Evolutionary conservation across 192 early-diverging fungal genomes (phyloP).

Genomic region (Oehlia diaphana): DNA sequence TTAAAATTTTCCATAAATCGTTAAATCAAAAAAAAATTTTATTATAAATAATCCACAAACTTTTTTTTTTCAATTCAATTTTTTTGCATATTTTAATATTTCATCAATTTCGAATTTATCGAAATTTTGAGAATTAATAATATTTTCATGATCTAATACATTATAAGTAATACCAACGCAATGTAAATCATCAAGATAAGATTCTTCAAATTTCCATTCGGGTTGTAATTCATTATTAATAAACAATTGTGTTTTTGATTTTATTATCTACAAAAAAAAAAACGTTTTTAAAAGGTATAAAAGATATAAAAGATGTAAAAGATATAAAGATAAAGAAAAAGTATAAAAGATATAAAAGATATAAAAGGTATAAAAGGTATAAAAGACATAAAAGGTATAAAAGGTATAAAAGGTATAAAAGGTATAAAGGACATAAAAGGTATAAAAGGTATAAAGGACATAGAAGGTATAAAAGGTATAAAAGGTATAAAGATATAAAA

Average conservation of each 20-base stretch:
- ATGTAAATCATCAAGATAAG: conserved; percentile 26
- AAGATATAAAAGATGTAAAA: too few relatives aligned
- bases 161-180: conserved; percentile 15
- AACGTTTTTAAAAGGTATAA: not conserved
- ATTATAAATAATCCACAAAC: not conserved
- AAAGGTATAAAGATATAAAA: too few relatives aligned
- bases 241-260: conserved; percentile 10
- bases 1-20: too few relatives aligned
- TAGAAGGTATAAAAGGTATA: too few relatives aligned
- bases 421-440: too few relatives aligned
- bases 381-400: too few relatives aligned
- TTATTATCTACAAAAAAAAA: conserved; percentile 10
- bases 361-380: too few relatives aligned
- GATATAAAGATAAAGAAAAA: too few relatives aligned
- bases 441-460: too few relatives aligned
- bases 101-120: conserved; percentile 14
- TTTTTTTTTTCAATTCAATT: not conserved
- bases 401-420: too few relatives aligned
- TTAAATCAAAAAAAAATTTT: too few relatives aligned
- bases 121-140: not conserved
- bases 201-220: conserved; percentile 27
- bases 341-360: too few relatives aligned
- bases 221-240: not conserved
- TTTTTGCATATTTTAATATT: not conserved
- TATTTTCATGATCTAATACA: not conserved